phyloP scores from a whole-genome alignment of 2,329 filamentous ascomycete species.

The Clarireedia hainanense region DNA sequence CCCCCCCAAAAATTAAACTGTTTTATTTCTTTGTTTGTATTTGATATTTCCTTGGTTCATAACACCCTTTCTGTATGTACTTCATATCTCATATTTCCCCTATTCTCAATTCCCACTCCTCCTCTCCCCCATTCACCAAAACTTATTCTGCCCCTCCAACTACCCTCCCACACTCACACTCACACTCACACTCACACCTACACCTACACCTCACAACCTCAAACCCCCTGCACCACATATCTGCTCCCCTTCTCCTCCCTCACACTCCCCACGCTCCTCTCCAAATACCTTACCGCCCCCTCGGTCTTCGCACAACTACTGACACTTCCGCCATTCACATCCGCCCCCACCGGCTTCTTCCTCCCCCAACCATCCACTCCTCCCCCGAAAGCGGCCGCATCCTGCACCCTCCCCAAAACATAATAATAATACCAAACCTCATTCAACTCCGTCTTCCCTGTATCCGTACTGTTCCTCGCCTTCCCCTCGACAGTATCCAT shows the following conservation, averaged over 20 bases:
- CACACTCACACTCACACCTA: too few species aligned
- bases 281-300: conserved; percentile 47
- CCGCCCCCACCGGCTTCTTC: conserved; percentile 22
- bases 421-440: conserved; percentile 64
- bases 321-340: conserved; percentile 39
- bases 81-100: too few species aligned
- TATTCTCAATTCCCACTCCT: too few species aligned
- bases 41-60: too few species aligned
- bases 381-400: not conserved
- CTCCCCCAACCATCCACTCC: conserved; percentile 24
- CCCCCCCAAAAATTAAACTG: too few species aligned
- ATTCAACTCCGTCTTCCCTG: conserved; percentile 46
- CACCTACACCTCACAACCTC: too few species aligned
- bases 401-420: conserved; percentile 49
- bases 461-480: conserved; percentile 41
- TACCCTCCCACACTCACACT: too few species aligned
- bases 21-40: too few species aligned
- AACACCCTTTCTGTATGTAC: too few species aligned
- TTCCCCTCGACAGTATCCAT: conserved; percentile 50
- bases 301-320: conserved; percentile 48
- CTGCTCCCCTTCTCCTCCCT: not conserved
- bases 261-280: conserved; percentile 32
- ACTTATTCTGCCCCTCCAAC: too few species aligned
- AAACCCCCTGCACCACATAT: not conserved
- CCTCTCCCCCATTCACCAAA: too few species aligned